Base-by-base conservation (phyloP, 2,329 filamentous ascomycete species). In the Claviceps fusiformis region DNA sequence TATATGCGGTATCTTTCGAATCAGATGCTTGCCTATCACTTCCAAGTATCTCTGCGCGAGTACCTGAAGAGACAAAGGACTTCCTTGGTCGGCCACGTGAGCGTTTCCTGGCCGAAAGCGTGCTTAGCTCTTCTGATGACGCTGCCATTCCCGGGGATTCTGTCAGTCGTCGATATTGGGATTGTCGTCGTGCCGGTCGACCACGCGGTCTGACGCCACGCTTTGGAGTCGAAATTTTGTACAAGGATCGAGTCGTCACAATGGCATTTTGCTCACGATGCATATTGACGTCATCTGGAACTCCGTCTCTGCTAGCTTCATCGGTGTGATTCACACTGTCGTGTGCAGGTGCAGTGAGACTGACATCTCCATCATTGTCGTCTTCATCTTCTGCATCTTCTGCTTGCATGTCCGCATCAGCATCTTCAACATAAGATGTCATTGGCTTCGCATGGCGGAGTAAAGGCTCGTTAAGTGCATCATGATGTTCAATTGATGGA, bases 381-480 rank as follows among this genome's bases (percentile, higher is more conserved):
- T 45, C 54, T 31, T 44, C 50, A 15, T 56, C 24, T 41, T 35
- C 47, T 9, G 27, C 52, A 15, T 56, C 29, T 43, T 31, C 47
- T 10, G 29, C 66, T 27, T 71, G 70, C 9, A 63, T 55, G 7
- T 72, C 69, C 41, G 59, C 41, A 47, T 79, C 72, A 35, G 76
- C 75, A 1, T 70, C 63, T 51, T 79, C 77, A 3, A 74, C 66
- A 54, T 81, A 81, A 1, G 77, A 79, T 35, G 71, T 59, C 59
- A 66, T 73, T 6, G 78, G 78, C 59, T 74, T 78, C 9, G 78
- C 76, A 57, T 79, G 77, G 27, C 78, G 71, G 24, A 81, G 67
- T 11, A 69, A 65, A 27, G 77, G 77, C 37, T 75, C 68, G 19
- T 79, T 73, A 2, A 72, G 39, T 6, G 19, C n/a, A 8, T 27